Percentiles rank a stretch among this genome's conserved stretches.
These are phyloP conservation scores for Cyanodermella asteris DNA, from an alignment of 2,329 filamentous ascomycete genomes.

Conservation along the genomic window DNA sequence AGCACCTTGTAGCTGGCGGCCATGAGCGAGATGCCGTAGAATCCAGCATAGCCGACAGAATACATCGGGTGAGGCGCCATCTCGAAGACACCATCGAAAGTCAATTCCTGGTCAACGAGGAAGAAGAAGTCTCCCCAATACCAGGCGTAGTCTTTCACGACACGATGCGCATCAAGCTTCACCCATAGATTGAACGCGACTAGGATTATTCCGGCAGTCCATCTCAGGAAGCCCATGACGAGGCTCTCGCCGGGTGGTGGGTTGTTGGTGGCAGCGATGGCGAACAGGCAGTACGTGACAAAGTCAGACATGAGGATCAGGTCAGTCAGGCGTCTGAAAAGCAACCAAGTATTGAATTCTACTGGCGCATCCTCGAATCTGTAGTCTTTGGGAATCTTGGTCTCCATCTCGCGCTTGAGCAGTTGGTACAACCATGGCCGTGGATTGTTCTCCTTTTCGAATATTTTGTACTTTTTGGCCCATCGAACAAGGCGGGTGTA, in stretches of 20 bases:
- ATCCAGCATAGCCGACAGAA: constrained; percentile 90
- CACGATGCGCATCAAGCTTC: constrained; percentile 88
- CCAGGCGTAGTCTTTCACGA: constrained; percentile 98
- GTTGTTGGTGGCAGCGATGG: constrained; percentile 60
- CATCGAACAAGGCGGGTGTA: constrained; percentile 68
- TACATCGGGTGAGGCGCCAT: constrained; percentile 99
- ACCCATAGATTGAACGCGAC: constrained; percentile 96
- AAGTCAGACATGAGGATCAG: constrained; percentile 98
- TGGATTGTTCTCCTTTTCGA: constrained; percentile 62
- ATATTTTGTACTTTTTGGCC: constrained; percentile 69
- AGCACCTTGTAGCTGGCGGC: constrained; percentile 93
- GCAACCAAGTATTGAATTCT: constrained; percentile 98
- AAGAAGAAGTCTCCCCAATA: constrained; percentile 99
- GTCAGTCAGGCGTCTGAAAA: constrained; percentile 88
- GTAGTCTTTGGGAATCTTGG: constrained; percentile 87
- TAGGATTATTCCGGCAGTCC: constrained; percentile 54
- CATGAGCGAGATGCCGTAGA: constrained; percentile 96
- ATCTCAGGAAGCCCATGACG: constrained; percentile 49
- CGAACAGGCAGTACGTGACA: constrained; percentile 87
- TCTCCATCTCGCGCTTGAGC: constrained; percentile 74
- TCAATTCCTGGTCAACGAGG: constrained; percentile 90
- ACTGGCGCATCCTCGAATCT: constrained; percentile 78
- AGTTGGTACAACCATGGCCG: constrained; percentile 63
- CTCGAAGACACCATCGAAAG: constrained; percentile 96
- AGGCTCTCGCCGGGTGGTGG: constrained; percentile 56